Base-by-base conservation (phyloP, 108 stramenopile species). In the Cyclotella baltica region DNA sequence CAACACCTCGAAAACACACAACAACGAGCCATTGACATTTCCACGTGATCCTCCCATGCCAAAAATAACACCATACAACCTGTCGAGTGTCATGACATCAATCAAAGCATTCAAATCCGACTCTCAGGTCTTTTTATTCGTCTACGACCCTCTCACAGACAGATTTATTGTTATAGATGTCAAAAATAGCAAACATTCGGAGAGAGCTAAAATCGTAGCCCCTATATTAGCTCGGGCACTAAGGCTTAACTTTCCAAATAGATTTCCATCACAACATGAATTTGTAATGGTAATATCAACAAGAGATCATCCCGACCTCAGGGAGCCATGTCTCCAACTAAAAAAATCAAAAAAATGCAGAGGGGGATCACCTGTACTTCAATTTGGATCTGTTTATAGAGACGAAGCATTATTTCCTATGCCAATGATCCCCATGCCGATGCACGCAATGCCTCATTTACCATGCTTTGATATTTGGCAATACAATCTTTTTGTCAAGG, bases 261-360 rank as follows among this genome's bases (percentile, higher is more conserved):
- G 68, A 0, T 69, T 69, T 25, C 40, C 52, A 2, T 52, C 68
- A 23, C 40, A 28, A 25, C 47, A 20, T 30, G 23, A 25, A 43
- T 69, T 69, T 53, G 68, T 51, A n/a, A 69, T 69, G 50, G 68
- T 46, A 16, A 16, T 69, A 2, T 51, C 30, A 10, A 53, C 29
- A 25, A 50, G 68, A 4, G 68, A 69, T 47, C 31, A 51, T n/a
- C 0, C 68, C 11, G 29, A 48, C 4, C 11, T 53, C 28, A 57
- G 18, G 56, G 8, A 8, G 16, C 27, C 8, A 8, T 57, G 27
- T 57, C 56, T 57, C 18, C n/a, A n/a, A n/a, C n/a, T n/a, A n/a
- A n/a, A n/a, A n/a, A 10, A 10, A 16, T 10, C 9, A 8, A 13
- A 8, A 57, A 43, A 13, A 6, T 43, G 40, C 13, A n/a, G n/a